Base-by-base conservation (phyloP, 164 flowering plant species). In the Houttuynia cordata region DNA sequence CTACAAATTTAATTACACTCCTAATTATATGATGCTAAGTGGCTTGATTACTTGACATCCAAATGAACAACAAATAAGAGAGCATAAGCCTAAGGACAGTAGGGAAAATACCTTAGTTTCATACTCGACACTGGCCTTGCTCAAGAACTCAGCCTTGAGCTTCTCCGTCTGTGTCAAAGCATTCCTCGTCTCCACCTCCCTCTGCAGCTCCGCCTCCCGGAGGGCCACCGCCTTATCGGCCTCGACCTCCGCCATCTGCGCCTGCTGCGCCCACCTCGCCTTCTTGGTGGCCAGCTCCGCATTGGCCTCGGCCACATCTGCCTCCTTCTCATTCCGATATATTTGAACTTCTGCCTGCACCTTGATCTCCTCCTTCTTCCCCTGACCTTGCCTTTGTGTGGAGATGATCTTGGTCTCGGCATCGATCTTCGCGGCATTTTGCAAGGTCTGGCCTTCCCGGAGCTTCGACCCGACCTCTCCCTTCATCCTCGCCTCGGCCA, bases 401-500 rank as follows among this genome's bases (percentile, higher is more conserved):
- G 64, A 24, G 14, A 57, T 25, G 24, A 65, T 66, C 49, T 54
- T 68, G 4, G 72, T 72, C 55, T 72, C 72, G 17, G 72, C 70
- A 24, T 73, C 68, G 24, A 66, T 66, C 56, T 66, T 69, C 0
- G 76, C 67, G 18, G 65, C 73, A 7, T 69, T 73, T 57, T 73
- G 73, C 10, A 61, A 6, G 0, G 73, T 63, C 52, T 69, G 67
- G 14, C 73, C 76, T 52, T 69, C 65, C n/a, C 73, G 40, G 20
- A 66, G 55, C 61, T 73, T 66, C 0, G 65, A 15, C 22, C 70
- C 76, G 34, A 73, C 49, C 59, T 64, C 69, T 0, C 69, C 72
- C 24, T 68, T 70, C 71, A 68, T 70, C 64, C 58, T 65, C 0
- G 74, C 74, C 59, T 74, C 74, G 0, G 73, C 61, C 0, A 70